A percentile compares a stretch with the other conserved stretches of the same genome.
These are phyloP conservation scores for Crotalaria pallida DNA, from an alignment of 306 rosid species.

Conservation along the genomic window DNA sequence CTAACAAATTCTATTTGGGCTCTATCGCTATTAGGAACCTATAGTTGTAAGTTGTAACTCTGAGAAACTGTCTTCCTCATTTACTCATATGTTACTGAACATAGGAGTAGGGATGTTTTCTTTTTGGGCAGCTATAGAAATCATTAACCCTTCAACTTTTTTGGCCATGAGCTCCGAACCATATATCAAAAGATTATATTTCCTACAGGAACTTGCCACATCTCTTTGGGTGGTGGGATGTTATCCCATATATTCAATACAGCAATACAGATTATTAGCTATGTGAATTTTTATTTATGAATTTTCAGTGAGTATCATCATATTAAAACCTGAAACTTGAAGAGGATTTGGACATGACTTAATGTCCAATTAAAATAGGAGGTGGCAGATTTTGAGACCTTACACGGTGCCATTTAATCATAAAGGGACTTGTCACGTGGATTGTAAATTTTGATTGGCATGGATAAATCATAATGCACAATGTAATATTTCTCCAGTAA, in stretches of 20 bases:
- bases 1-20: no score
- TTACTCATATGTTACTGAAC: neutral
- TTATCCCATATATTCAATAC: slow-evolving; percentile 35
- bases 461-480: neutral
- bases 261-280: slow-evolving; percentile 20
- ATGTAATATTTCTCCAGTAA: neutral
- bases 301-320: slow-evolving; percentile 2
- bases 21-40: no score
- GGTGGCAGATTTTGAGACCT: neutral
- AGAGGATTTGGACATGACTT: neutral
- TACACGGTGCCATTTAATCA: neutral
- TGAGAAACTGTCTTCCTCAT: neutral
- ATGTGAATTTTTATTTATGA: neutral
- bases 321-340: neutral
- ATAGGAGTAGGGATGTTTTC: no score
- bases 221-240: slow-evolving; percentile 60
- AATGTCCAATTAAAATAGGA: neutral
- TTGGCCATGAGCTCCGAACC: neutral
- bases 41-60: neutral
- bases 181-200: neutral
- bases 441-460: neutral
- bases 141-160: neutral
- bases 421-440: neutral
- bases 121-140: neutral
- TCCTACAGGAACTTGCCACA: slow-evolving; percentile 48